Evolutionary conservation across 106 monocot genomes (phyloP).

Genomic region (Vanilla planifolia): DNA sequence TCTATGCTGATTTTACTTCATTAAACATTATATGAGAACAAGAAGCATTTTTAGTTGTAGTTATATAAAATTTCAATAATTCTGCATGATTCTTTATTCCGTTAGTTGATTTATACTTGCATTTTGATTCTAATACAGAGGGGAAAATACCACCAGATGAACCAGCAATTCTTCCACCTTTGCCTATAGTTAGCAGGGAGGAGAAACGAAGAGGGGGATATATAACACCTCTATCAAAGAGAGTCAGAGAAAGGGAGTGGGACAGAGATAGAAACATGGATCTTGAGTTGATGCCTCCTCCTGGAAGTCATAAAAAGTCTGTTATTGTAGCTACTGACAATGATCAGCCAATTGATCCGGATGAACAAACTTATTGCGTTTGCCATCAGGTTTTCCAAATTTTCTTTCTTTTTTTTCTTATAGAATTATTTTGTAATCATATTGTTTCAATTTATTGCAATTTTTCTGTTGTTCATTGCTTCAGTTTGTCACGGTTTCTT

Average conservation of each 20-base stretch:
- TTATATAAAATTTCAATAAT: too few species aligned
- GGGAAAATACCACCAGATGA: constrained; percentile 93
- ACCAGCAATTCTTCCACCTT: constrained; percentile 76
- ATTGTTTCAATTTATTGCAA: too few species aligned
- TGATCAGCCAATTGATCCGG: constrained; percentile 90
- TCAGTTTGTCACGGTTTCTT: constrained; percentile 5
- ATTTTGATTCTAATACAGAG: constrained; percentile 21
- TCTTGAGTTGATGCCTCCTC: constrained; percentile 92
- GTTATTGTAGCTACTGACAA: constrained; percentile 47
- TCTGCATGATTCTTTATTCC: too few species aligned
- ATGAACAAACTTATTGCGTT: constrained; percentile 95
- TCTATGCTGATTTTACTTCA: background rate
- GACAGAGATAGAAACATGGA: constrained; percentile 80
- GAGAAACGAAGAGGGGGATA: constrained; percentile 66
- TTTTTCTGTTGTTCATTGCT: background rate
- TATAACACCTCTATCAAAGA: constrained; percentile 75
- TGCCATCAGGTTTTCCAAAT: constrained; percentile 76
- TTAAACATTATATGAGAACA: too few species aligned
- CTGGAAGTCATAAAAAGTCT: constrained; percentile 76
- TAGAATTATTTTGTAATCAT: background rate
- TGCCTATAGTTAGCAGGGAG: constrained; percentile 55
- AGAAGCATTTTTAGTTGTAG: too few species aligned
- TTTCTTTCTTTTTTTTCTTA: background rate
- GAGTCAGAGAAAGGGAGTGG: constrained; percentile 86
- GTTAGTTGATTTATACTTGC: background rate